phyloP scores from a whole-genome alignment of 768 basidiomycete genomes.

The Daedaleopsis nitida region DNA sequence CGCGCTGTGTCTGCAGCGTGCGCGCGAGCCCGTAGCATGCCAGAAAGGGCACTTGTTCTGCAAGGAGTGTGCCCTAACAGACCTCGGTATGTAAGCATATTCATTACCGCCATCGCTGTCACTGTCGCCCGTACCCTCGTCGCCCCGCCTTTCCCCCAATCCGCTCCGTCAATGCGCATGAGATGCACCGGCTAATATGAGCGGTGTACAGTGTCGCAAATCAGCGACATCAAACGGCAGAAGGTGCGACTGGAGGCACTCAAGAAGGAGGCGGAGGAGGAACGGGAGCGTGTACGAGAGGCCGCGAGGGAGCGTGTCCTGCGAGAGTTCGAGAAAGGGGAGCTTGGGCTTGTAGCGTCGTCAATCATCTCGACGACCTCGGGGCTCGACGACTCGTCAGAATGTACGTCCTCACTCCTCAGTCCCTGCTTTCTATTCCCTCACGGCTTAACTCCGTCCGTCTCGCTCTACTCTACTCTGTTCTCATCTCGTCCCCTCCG shows the following conservation, averaged over 20 bases:
- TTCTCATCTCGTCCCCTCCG: too few relatives aligned
- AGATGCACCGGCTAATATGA: neutral
- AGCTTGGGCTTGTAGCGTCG: constrained; percentile 65
- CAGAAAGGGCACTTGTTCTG: constrained; percentile 90
- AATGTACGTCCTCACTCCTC: constrained; percentile 26
- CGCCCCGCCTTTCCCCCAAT: neutral
- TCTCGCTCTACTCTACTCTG: neutral
- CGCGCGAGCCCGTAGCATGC: constrained; percentile 84
- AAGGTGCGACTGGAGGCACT: constrained; percentile 75
- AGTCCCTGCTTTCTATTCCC: constrained; percentile 1
- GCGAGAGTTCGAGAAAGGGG: constrained; percentile 85
- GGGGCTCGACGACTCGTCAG: constrained; percentile 39
- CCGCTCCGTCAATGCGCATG: neutral
- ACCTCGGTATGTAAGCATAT: constrained; percentile 59
- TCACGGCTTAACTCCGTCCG: neutral
- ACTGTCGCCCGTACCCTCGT: neutral
- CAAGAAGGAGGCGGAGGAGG: constrained; percentile 79
- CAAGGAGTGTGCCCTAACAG: constrained; percentile 90
- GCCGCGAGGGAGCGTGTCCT: constrained; percentile 89
- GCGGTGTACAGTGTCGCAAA: constrained; percentile 68
- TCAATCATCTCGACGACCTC: constrained; percentile 43
- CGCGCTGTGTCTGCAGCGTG: constrained; percentile 81
- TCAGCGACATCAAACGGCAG: constrained; percentile 91
- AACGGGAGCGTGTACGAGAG: constrained; percentile 64
- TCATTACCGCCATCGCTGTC: neutral